A percentile compares a stretch with the other conserved stretches of the same genome.
These are phyloP conservation scores for Cercospora sesami DNA, from an alignment of 2,329 filamentous ascomycete species.

Conservation along the genomic window DNA sequence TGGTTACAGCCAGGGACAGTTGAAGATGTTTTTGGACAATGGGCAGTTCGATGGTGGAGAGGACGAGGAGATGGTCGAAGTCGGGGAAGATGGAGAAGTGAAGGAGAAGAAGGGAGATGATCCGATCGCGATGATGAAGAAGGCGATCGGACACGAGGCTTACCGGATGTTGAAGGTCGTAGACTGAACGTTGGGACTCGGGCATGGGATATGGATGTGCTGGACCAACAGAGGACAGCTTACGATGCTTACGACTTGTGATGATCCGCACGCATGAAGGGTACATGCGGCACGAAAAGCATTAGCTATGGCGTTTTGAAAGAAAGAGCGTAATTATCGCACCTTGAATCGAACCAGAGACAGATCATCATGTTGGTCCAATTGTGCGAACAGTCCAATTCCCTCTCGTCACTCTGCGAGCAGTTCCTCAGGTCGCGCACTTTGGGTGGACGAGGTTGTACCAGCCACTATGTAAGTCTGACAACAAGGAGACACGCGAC, in stretches of 20 bases:
- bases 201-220: background rate
- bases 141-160: conserved; percentile 55
- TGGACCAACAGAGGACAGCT: background rate
- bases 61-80: conserved; percentile 28
- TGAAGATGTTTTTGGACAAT: conserved; percentile 59
- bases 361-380: background rate
- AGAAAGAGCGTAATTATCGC: background rate
- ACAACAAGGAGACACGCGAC: too few relatives aligned
- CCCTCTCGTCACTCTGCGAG: background rate
- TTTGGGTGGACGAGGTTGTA: too few relatives aligned
- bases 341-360: background rate
- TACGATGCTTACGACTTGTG: background rate
- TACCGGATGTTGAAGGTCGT: conserved; percentile 59
- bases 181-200: conserved; percentile 45
- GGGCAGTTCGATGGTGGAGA: conserved; percentile 45
- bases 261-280: background rate
- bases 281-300: background rate
- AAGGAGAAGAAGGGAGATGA: conserved; percentile 44
- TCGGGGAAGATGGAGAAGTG: conserved; percentile 31
- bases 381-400: background rate
- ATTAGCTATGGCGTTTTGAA: background rate
- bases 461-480: too few relatives aligned
- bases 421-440: background rate
- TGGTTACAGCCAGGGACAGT: conserved; percentile 59
- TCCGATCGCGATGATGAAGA: conserved; percentile 49